Percentiles rank a stretch among this genome's conserved stretches.
Evolutionary conservation across 345 rosid species (phyloP).

Genomic region (Eucalyptus curtisii): DNA sequence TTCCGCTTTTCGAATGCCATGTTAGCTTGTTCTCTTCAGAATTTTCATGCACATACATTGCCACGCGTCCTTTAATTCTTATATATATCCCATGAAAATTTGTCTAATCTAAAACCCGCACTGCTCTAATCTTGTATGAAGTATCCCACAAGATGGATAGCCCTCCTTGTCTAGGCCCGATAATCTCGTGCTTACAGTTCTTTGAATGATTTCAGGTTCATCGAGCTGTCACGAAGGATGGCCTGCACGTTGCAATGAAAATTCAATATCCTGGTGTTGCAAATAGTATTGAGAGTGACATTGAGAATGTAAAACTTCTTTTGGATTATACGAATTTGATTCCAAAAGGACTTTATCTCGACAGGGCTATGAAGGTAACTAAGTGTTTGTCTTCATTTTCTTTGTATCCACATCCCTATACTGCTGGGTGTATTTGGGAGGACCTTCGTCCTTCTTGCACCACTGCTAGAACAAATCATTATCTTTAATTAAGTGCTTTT

Average conservation of each 20-base stretch:
- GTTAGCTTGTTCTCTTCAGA: not conserved
- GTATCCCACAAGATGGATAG: not conserved
- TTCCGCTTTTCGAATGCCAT: not conserved
- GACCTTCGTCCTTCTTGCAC: not conserved
- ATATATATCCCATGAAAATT: not conserved
- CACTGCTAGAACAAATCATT: not conserved
- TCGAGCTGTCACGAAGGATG: slow-evolving; percentile 70
- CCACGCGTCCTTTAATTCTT: not conserved
- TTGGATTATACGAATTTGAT: slow-evolving; percentile 77
- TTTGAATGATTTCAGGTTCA: slow-evolving; percentile 55
- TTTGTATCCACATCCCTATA: not conserved
- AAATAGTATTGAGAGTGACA: slow-evolving; percentile 88
- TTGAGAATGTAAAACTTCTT: slow-evolving; percentile 83
- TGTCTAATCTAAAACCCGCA: not conserved
- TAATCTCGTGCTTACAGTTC: not conserved
- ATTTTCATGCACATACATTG: not conserved
- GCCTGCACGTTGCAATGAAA: slow-evolving; percentile 75
- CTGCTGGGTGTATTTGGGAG: not conserved
- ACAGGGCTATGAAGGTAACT: slow-evolving; percentile 83
- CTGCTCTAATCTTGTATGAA: not conserved
- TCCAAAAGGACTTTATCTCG: slow-evolving; percentile 88
- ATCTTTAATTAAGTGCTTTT: not conserved
- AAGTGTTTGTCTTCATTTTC: not conserved
- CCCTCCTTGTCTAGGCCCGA: not conserved
- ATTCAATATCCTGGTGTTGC: slow-evolving; percentile 99